Conservation (phyloP, 163 green algal genomes). For the Trebouxia gelatinosa region DNA sequence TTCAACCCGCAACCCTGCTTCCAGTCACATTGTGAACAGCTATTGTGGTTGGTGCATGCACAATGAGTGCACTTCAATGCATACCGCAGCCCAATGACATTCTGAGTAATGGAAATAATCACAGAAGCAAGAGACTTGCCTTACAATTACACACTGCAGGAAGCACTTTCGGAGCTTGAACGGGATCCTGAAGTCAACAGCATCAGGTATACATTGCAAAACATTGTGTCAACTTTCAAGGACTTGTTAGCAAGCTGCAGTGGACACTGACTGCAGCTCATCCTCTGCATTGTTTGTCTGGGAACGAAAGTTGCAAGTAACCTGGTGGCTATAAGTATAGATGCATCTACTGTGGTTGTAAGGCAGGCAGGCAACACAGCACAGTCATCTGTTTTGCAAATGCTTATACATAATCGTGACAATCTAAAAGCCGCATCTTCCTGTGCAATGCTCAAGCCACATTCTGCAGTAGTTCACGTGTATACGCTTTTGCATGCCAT, state of each 20-base stretch:
- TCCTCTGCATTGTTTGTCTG: neutral
- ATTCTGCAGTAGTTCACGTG: neutral
- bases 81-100: neutral
- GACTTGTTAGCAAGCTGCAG: neutral
- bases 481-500: neutral
- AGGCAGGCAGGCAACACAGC: neutral
- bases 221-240: neutral
- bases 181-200: constrained; percentile 7
- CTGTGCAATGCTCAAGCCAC: neutral
- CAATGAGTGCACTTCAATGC: neutral
- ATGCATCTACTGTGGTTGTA: neutral
- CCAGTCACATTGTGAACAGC: neutral
- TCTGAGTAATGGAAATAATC: too few species aligned
- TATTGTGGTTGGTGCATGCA: neutral
- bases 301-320: neutral
- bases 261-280: neutral
- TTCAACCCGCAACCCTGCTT: too few species aligned
- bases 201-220: neutral
- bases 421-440: neutral
- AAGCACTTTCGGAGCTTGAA: neutral
- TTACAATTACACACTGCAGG: too few species aligned
- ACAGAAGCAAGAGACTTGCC: too few species aligned
- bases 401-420: neutral
- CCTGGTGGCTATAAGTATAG: neutral
- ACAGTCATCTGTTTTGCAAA: neutral